Conservation (phyloP, 2,329 filamentous ascomycete species). For the Mycosphaerella sp. region DNA sequence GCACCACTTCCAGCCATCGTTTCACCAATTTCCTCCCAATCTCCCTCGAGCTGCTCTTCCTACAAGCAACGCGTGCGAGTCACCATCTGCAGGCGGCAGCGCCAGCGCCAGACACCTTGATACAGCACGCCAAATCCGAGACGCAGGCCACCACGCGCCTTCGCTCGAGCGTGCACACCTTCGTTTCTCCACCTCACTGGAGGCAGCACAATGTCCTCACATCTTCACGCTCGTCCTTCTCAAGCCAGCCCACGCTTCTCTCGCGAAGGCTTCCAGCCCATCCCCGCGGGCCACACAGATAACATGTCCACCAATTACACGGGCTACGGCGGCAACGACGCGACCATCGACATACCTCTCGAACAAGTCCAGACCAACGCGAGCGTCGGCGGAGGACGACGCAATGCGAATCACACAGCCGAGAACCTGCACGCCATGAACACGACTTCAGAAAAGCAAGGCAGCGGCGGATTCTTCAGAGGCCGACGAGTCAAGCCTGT, state of each 20-base stretch:
- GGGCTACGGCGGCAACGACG: constrained; percentile 50
- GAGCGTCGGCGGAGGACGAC: constrained; percentile 37
- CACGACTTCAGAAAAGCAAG: constrained; percentile 31
- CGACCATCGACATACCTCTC: constrained; percentile 57
- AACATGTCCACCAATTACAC: constrained; percentile 41
- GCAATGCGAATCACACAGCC: constrained; percentile 36
- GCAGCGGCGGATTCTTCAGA: constrained; percentile 36
- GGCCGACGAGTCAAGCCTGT: constrained; percentile 33
- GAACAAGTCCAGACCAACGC: constrained; percentile 47
- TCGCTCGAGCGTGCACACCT: neutral
- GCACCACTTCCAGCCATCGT: too few species aligned
- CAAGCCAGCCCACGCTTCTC: constrained; percentile 25
- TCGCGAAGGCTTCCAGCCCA: constrained; percentile 27
- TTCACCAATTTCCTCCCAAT: too few species aligned
- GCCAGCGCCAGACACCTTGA: too few species aligned
- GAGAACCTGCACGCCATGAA: constrained; percentile 25
- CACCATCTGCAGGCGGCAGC: too few species aligned
- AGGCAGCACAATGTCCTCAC: constrained; percentile 14
- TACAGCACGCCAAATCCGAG: neutral
- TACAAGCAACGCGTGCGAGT: too few species aligned
- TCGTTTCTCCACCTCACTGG: neutral
- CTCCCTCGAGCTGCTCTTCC: too few species aligned
- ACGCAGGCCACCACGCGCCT: neutral
- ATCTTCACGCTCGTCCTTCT: constrained; percentile 16
- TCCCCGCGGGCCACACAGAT: constrained; percentile 19